Evolutionary conservation across 2,329 filamentous ascomycete genomes (phyloP).

Genomic region (Neofusicoccum cordaticola): DNA sequence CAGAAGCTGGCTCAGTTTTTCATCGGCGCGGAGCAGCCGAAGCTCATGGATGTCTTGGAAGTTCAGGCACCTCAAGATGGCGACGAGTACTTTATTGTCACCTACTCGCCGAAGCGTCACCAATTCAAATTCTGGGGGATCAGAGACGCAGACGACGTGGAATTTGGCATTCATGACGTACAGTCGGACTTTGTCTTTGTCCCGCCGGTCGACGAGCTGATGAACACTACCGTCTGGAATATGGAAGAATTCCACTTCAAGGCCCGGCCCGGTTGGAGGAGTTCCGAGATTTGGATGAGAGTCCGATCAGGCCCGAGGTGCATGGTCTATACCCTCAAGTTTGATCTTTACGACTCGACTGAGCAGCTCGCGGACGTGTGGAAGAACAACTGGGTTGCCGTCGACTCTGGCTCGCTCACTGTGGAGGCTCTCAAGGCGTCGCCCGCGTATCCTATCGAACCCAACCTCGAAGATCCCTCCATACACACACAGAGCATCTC

Average conservation of each 20-base stretch:
- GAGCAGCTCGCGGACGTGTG: constrained; percentile 66
- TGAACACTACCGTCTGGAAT: constrained; percentile 52
- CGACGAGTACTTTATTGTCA: constrained; percentile 63
- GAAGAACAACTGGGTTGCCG: constrained; percentile 52
- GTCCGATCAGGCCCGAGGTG: constrained; percentile 56
- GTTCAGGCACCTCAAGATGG: constrained; percentile 48
- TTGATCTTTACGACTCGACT: constrained; percentile 63
- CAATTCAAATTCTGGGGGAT: constrained; percentile 94
- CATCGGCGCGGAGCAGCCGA: constrained; percentile 74
- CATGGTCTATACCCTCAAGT: constrained; percentile 68
- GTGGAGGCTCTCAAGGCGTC: constrained; percentile 39
- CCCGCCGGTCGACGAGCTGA: constrained; percentile 56
- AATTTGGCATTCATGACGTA: constrained; percentile 66
- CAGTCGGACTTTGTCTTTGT: constrained; percentile 63
- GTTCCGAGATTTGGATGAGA: constrained; percentile 47
- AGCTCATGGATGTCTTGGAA: constrained; percentile 71
- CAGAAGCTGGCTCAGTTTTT: constrained; percentile 71
- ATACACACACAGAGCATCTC: constrained; percentile 49
- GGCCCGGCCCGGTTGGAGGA: constrained; percentile 37
- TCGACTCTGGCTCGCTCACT: constrained; percentile 42
- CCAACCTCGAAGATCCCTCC: constrained; percentile 28
- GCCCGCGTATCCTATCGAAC: constrained; percentile 38
- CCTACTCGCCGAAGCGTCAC: constrained; percentile 83
- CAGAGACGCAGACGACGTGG: constrained; percentile 57
- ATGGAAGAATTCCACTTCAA: constrained; percentile 47